Percentiles rank a stretch among this genome's conserved stretches.
Evolutionary conservation across 306 rosid species (phyloP).

Genomic region (Luffa aegyptiaca): DNA sequence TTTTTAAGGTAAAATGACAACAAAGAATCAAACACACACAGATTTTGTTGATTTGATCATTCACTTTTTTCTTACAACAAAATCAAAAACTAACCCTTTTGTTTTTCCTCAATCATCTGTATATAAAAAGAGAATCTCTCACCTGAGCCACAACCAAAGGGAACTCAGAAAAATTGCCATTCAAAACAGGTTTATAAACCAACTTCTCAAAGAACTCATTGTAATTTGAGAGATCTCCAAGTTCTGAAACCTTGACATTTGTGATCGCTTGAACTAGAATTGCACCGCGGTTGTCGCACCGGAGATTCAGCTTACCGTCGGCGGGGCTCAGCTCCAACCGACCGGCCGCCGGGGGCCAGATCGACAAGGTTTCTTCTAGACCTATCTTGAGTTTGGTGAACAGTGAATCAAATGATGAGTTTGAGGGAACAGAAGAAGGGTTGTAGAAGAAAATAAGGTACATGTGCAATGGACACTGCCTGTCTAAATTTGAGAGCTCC

Average conservation of each 20-base stretch:
- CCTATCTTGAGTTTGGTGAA: slow-evolving; percentile 42
- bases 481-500: slow-evolving; percentile 60
- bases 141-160: slow-evolving; percentile 81
- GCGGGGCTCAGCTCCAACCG: slow-evolving; percentile 31
- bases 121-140: not conserved
- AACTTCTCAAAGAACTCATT: slow-evolving; percentile 45
- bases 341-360: slow-evolving; percentile 66
- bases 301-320: slow-evolving; percentile 47
- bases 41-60: not conserved
- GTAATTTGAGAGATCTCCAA: slow-evolving; percentile 59
- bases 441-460: slow-evolving; percentile 55
- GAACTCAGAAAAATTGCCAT: slow-evolving; percentile 45
- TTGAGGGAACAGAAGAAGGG: not conserved
- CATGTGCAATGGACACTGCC: slow-evolving; percentile 67
- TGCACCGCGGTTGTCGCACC: slow-evolving; percentile 68
- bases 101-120: not conserved
- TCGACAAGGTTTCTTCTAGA: slow-evolving; percentile 45
- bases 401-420: slow-evolving; percentile 29
- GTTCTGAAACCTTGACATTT: slow-evolving; percentile 26
- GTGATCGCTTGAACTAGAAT: slow-evolving; percentile 41
- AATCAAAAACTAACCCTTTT: not conserved
- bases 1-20: not conserved
- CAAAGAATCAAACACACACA: not conserved
- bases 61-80: not conserved
- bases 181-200: slow-evolving; percentile 46